Percentiles rank a stretch among this genome's conserved stretches.
Evolutionary conservation across 768 basidiomycete genomes (phyloP).

Genomic region (Dacryopinax spathularia): DNA sequence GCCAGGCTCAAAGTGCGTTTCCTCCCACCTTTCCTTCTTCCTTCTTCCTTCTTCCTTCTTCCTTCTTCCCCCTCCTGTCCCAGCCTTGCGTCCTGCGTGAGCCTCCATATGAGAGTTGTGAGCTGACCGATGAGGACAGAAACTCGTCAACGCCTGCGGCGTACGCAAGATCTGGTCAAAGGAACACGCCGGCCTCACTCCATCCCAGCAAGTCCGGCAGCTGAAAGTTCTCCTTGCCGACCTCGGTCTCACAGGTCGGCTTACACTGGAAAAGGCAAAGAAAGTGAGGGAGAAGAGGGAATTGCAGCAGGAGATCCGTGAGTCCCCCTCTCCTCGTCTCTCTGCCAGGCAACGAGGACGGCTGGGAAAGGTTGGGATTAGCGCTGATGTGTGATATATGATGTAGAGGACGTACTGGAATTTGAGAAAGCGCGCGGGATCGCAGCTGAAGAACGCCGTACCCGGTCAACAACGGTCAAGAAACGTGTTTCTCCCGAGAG

Average conservation of each 20-base stretch:
- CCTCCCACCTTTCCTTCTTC: background rate
- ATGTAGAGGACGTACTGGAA: slow-evolving; percentile 56
- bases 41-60: background rate
- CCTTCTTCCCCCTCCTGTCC: background rate
- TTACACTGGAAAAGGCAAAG: slow-evolving; percentile 70
- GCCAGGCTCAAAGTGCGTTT: slow-evolving; percentile 9
- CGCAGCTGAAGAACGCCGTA: slow-evolving; percentile 17
- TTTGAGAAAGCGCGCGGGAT: slow-evolving; percentile 41
- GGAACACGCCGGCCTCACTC: slow-evolving; percentile 45
- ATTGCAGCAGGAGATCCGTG: slow-evolving; percentile 63
- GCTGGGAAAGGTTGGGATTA: background rate
- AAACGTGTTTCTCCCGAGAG: background rate
- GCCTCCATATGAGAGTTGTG: too few relatives aligned
- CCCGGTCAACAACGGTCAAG: background rate
- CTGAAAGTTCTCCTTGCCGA: slow-evolving; percentile 51
- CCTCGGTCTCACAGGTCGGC: slow-evolving; percentile 66
- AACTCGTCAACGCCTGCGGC: slow-evolving; percentile 55
- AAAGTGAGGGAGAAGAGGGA: slow-evolving; percentile 59
- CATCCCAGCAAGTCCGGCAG: slow-evolving; percentile 48
- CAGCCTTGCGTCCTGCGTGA: too few relatives aligned
- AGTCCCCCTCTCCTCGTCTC: slow-evolving; percentile 16
- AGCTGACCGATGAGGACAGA: background rate
- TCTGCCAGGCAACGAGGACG: background rate
- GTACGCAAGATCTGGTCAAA: slow-evolving; percentile 62
- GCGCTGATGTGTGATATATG: background rate